Base-by-base conservation (phyloP, 768 basidiomycete species). In the Mycena amicta region DNA sequence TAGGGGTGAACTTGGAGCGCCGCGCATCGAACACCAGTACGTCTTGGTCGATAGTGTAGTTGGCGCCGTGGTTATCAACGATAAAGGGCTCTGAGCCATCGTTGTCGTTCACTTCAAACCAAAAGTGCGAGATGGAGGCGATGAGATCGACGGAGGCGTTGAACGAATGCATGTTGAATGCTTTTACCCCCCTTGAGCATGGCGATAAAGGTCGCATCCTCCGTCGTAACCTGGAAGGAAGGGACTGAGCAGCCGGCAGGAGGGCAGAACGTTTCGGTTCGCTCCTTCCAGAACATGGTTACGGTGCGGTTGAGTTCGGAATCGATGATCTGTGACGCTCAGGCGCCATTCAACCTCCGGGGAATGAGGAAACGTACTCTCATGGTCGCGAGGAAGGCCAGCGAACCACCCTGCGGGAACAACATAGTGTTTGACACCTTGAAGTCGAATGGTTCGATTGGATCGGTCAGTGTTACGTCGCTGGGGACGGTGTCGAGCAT, bases 401-500 rank as follows among this genome's bases (percentile, higher is more conserved):
- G 53, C 4, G 53, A 55, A 25, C 53, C n/a, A n/a, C n/a, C n/a
- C n/a, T n/a, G n/a, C n/a, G n/a, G n/a, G n/a, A n/a, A n/a, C n/a
- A n/a, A n/a, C n/a, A n/a, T n/a, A n/a, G n/a, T n/a, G n/a, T n/a
- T n/a, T n/a, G n/a, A n/a, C n/a, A n/a, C n/a, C n/a, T n/a, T n/a
- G n/a, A n/a, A n/a, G n/a, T n/a, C n/a, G n/a, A n/a, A n/a, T n/a
- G n/a, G n/a, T n/a, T n/a, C n/a, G n/a, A n/a, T n/a, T n/a, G n/a
- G n/a, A n/a, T n/a, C n/a, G n/a, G n/a, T n/a, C n/a, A n/a, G n/a
- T 43, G 26, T 30, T 15, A 66, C 65, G 22, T 49, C 54, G 45
- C 50, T 54, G 2, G 65, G 65, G 6, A 66, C 65, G 6, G 54
- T 58, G 50, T 66, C 41, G 28, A 64, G 13, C 62, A 66, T 64